A percentile compares a stretch with the other conserved stretches of the same genome.
phyloP scores from a whole-genome alignment of 345 rosid species.

The Camelina laxa region DNA sequence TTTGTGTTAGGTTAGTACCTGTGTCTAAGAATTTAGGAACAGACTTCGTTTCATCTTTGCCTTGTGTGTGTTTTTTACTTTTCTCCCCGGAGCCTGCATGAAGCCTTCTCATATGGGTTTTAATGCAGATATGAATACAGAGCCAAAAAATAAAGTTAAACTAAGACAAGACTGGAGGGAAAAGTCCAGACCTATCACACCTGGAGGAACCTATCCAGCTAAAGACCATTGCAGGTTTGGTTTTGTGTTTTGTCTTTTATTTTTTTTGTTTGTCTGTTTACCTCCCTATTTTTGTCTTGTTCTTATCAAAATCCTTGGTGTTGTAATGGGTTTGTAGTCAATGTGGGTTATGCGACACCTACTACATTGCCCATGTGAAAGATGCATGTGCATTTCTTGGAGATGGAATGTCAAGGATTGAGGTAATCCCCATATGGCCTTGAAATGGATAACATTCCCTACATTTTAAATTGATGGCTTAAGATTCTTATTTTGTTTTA shows the following conservation, averaged over 20 bases:
- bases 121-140: slow-evolving; percentile 44
- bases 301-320: neutral
- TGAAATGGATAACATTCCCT: slow-evolving; percentile 11
- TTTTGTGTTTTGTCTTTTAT: neutral
- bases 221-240: slow-evolving; percentile 94
- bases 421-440: slow-evolving; percentile 52
- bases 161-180: slow-evolving; percentile 87
- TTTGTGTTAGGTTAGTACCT: slow-evolving; percentile 5
- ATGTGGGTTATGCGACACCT: slow-evolving; percentile 92
- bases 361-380: slow-evolving; percentile 93
- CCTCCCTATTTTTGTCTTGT: neutral
- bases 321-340: slow-evolving; percentile 50
- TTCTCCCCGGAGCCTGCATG: neutral
- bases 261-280: neutral
- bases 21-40: neutral
- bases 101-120: neutral
- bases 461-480: neutral
- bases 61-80: neutral
- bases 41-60: neutral
- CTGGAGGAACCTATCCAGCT: slow-evolving; percentile 90
- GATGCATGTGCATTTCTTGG: slow-evolving; percentile 95
- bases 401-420: slow-evolving; percentile 94
- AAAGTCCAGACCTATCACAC: slow-evolving; percentile 83
- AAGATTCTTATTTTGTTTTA: slow-evolving; percentile 12
- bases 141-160: slow-evolving; percentile 56